Conservation (phyloP, 2,329 filamentous ascomycete genomes). For the Xylogone sp. region DNA sequence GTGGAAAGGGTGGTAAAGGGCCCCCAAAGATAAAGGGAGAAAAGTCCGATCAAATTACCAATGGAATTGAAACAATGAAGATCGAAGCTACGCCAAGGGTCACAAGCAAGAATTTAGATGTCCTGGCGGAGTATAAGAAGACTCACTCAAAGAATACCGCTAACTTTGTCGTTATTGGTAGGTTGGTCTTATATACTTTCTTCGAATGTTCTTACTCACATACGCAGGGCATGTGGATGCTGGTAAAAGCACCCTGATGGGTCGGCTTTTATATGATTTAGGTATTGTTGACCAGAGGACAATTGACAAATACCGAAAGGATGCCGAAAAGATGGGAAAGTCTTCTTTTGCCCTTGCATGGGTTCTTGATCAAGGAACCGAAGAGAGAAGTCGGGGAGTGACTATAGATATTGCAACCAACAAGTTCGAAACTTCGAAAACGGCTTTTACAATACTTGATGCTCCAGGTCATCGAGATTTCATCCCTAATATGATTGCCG, state of each 20-base stretch:
- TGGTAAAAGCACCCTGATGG: slow-evolving; percentile 97
- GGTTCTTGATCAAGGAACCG: slow-evolving; percentile 89
- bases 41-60: slow-evolving; percentile 38
- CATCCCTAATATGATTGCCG: slow-evolving; percentile 98
- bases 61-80: slow-evolving; percentile 41
- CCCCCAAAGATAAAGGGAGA: slow-evolving; percentile 33
- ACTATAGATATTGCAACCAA: slow-evolving; percentile 97
- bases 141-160: slow-evolving; percentile 73
- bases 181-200: slow-evolving; percentile 25
- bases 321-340: slow-evolving; percentile 90
- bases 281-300: slow-evolving; percentile 85
- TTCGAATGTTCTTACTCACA: slow-evolving; percentile 4
- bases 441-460: slow-evolving; percentile 89
- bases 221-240: slow-evolving; percentile 85
- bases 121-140: slow-evolving; percentile 75
- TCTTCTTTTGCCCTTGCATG: slow-evolving; percentile 94
- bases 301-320: slow-evolving; percentile 80
- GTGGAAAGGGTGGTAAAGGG: slow-evolving; percentile 33
- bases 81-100: slow-evolving; percentile 52
- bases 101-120: slow-evolving; percentile 78
- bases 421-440: slow-evolving; percentile 84
- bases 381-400: slow-evolving; percentile 85
- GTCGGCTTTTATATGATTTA: slow-evolving; percentile 83
- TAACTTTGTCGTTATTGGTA: slow-evolving; percentile 91
- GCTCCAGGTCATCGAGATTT: slow-evolving; percentile 94